Conservation (phyloP, 2,329 filamentous ascomycete genomes). For the Verticillium albo-atrum region DNA sequence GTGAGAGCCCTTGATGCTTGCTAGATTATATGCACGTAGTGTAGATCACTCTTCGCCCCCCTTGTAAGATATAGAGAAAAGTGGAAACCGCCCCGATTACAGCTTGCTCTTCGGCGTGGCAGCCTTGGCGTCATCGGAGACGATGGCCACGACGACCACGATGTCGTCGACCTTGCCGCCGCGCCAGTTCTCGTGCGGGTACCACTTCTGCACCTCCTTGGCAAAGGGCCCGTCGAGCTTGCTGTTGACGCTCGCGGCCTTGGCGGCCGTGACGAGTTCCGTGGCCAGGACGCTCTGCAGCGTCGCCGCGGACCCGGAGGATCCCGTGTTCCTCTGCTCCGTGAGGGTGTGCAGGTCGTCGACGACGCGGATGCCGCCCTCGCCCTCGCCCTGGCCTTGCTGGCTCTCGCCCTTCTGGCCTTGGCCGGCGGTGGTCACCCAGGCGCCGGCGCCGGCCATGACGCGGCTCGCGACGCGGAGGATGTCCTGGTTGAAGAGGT, state of each 20-base stretch:
- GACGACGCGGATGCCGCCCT: slow-evolving; percentile 59
- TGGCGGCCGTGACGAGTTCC: slow-evolving; percentile 76
- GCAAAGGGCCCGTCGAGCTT: slow-evolving; percentile 89
- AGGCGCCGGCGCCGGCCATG: slow-evolving; percentile 73
- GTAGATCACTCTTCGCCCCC: neutral
- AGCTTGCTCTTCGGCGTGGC: slow-evolving; percentile 19
- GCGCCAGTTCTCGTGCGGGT: slow-evolving; percentile 79
- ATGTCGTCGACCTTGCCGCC: slow-evolving; percentile 97
- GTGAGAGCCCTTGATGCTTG: neutral
- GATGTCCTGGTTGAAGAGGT: slow-evolving; percentile 86
- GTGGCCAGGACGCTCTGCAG: slow-evolving; percentile 77
- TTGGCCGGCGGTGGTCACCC: slow-evolving; percentile 56
- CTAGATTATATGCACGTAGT: neutral
- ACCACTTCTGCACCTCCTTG: slow-evolving; percentile 85
- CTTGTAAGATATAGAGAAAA: neutral
- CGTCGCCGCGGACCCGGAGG: slow-evolving; percentile 32
- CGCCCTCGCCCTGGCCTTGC: slow-evolving; percentile 19
- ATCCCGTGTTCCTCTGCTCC: slow-evolving; percentile 26
- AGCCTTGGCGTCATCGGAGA: slow-evolving; percentile 54
- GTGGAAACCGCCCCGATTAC: too few species aligned
- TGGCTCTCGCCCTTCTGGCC: neutral
- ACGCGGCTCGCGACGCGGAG: slow-evolving; percentile 71
- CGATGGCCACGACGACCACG: slow-evolving; percentile 76
- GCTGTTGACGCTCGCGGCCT: slow-evolving; percentile 75
- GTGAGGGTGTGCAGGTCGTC: slow-evolving; percentile 54